Evolutionary conservation across 495 filamentous ascomycete genomes (phyloP).

Genomic region (Parachaetomium inaequale): DNA sequence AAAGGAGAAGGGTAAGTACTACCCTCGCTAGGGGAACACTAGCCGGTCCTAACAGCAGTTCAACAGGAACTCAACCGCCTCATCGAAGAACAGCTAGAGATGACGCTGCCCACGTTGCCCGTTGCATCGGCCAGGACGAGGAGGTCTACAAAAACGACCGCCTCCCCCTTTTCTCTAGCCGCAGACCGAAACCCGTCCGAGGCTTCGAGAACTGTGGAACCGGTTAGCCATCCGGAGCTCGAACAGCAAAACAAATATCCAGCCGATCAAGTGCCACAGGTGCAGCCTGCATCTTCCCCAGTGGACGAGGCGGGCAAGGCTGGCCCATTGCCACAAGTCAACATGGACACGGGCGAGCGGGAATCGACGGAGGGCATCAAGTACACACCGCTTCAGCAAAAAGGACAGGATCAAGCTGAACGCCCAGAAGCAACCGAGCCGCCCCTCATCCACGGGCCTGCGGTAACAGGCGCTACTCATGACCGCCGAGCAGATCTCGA

Average conservation of each 20-base stretch:
- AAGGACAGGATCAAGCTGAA: neutral
- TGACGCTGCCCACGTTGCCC: slow-evolving; percentile 18
- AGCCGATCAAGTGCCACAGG: neutral
- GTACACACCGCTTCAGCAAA: neutral
- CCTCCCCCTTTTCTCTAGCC: slow-evolving; percentile 9
- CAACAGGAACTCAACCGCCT: slow-evolving; percentile 36
- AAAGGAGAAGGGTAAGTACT: slow-evolving; percentile 30
- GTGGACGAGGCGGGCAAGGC: neutral
- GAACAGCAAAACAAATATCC: neutral
- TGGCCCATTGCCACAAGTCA: neutral
- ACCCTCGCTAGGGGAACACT: neutral
- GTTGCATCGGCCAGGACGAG: slow-evolving; percentile 16
- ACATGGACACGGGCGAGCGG: neutral
- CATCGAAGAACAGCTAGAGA: slow-evolving; percentile 36
- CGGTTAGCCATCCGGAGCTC: neutral
- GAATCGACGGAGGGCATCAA: neutral
- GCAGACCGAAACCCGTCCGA: neutral
- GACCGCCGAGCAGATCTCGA: neutral
- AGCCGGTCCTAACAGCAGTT: slow-evolving; percentile 10
- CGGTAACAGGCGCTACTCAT: neutral
- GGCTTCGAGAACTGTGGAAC: neutral
- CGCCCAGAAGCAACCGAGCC: neutral
- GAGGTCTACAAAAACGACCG: slow-evolving; percentile 11
- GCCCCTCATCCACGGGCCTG: neutral
- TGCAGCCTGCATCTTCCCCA: too few relatives aligned